Evolutionary conservation across 305 asterid genomes (phyloP), one percentile per base, ranked within the genome.

Genomic region (Rubia balearica): DNA sequence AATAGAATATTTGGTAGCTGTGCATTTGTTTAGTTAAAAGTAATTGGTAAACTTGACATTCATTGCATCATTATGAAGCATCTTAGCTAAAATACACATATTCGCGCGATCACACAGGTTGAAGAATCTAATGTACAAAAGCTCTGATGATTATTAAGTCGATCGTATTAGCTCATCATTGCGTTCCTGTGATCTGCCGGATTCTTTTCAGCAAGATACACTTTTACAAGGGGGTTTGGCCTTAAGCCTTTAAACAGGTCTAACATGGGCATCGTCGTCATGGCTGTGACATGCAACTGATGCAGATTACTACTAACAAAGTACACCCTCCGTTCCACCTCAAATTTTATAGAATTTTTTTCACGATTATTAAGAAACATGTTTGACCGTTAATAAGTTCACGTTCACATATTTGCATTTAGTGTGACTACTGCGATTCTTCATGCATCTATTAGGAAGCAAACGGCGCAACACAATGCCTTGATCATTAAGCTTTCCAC

Each of bases 1-100:
- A n/a, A 59, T 60, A 33, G 67, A 70, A 70, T 70, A 70, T 43
- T 41, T 57, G 73, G 73, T 57, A 42, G 62, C 62, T 49, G 40
- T 40, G 7, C n/a, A 70, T 38, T 30, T 33, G 46, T 21, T 21
- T 59, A 59, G 13, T 41, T 70, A 38, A 24, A 30, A n/a, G 4
- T 56, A 6, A 56, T 61, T 61, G 41, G 42, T 51, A 51, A 51
- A 17, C 21, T 51, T 16, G 8, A 51, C 16, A 51, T 51, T 51
- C 57, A 16, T 51, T 17, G 57, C 57, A 17, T 17, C 22, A 21
- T 48, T 48, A 7, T 59, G 2, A 6, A 55, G 55, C 62, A 45
- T 71, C 59, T 71, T 36, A 19, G 16, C 43, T 71, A 46, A 46
- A 46, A 46, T 4, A 10, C 51, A 2, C 17, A 30, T 30, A n/a